Percentiles rank a stretch among this genome's conserved stretches.
These are phyloP conservation scores for Saccharomycopsis vini DNA, from an alignment of 805 yeast genomes.

Conservation along the genomic window DNA sequence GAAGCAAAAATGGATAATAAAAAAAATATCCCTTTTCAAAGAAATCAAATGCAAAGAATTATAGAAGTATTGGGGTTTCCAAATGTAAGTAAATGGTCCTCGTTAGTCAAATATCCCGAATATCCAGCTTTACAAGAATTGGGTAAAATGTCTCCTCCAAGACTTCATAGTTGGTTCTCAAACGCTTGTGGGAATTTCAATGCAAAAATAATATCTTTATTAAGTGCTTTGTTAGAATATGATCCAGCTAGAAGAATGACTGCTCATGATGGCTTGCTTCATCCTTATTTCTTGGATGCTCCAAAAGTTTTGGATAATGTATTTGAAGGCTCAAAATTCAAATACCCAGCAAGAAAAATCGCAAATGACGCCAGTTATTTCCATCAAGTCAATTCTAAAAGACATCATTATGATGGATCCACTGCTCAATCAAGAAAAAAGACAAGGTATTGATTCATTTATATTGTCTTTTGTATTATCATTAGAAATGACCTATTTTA, in stretches of 20 bases:
- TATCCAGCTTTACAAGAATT: constrained; percentile 53
- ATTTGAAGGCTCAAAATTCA: constrained; percentile 63
- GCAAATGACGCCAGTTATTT: constrained; percentile 28
- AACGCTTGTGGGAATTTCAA: constrained; percentile 45
- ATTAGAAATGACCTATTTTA: no score
- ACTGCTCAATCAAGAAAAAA: not conserved
- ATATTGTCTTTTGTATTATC: no score
- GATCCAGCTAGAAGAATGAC: constrained; percentile 77
- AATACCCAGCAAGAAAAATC: constrained; percentile 80
- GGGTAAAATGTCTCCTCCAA: constrained; percentile 55
- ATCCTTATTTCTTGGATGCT: constrained; percentile 66
- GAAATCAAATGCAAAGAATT: constrained; percentile 83
- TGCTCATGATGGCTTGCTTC: constrained; percentile 67
- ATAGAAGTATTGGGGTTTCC: constrained; percentile 94
- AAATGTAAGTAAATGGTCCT: constrained; percentile 66
- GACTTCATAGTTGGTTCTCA: constrained; percentile 76
- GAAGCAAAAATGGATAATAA: constrained; percentile 94
- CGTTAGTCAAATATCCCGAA: constrained; percentile 76
- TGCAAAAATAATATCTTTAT: constrained; percentile 35
- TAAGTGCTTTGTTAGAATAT: constrained; percentile 60
- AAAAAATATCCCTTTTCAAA: constrained; percentile 88
- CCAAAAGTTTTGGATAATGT: constrained; percentile 68
- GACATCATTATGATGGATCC: constrained; percentile 1
- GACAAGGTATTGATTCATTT: not conserved
- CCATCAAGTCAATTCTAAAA: not conserved